A percentile compares a stretch with the other conserved stretches of the same genome.
Evolutionary conservation across 192 early-diverging fungal species (phyloP).

Genomic region (Entomortierella parvispora): DNA sequence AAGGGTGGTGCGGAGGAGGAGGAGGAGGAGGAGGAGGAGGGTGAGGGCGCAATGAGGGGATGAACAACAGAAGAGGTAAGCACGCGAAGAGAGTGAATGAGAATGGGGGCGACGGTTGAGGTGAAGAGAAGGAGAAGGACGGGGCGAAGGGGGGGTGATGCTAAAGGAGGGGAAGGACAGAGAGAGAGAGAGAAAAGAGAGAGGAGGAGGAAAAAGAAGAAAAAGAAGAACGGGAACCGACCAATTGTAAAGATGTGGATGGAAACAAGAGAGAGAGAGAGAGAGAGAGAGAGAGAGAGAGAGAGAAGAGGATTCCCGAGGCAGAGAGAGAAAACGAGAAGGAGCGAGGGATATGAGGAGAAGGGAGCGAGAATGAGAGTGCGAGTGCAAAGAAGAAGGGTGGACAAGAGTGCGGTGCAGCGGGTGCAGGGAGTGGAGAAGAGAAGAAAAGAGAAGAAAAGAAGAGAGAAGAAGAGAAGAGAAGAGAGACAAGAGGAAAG

Average conservation of each 20-base stretch:
- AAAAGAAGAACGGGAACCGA: too few relatives aligned
- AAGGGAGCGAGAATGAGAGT: background rate
- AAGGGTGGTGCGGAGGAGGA: conserved; percentile 1
- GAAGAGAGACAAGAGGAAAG: background rate
- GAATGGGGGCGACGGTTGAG: background rate
- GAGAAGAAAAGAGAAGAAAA: background rate
- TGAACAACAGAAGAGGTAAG: too few relatives aligned
- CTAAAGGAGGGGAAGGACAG: background rate
- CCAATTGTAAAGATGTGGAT: background rate
- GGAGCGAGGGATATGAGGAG: background rate
- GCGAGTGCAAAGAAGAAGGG: background rate
- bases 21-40: background rate
- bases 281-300: background rate
- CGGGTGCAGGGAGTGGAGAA: background rate
- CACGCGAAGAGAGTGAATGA: background rate
- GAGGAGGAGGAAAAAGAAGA: background rate
- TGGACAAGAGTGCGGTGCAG: background rate
- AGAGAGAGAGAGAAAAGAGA: background rate
- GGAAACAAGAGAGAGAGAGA: background rate
- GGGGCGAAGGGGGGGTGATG: background rate
- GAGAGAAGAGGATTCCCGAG: background rate
- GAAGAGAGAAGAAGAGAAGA: background rate
- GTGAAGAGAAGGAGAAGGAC: background rate
- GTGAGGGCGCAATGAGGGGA: too few relatives aligned
- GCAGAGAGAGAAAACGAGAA: background rate